These are phyloP conservation scores for Chalaropsis thielavioides DNA, from an alignment of 2,329 filamentous ascomycete genomes.

Conservation along the genomic window DNA sequence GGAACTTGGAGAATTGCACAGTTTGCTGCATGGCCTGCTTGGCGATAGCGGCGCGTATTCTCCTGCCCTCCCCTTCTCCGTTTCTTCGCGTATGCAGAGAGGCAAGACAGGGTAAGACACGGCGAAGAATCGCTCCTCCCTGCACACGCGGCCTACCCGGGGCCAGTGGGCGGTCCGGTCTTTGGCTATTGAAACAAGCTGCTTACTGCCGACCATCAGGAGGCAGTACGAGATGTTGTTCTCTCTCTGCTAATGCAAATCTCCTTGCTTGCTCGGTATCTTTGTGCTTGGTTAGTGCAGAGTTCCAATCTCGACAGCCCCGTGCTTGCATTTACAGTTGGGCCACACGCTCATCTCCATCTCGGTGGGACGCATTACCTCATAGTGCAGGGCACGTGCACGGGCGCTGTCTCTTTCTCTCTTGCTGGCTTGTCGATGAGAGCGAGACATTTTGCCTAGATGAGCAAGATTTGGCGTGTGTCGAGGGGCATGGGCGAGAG, in stretches of 20 bases:
- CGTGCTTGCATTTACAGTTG: not conserved
- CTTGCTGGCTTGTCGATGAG: not conserved
- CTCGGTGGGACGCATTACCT: slow-evolving; percentile 2
- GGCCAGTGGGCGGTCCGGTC: not conserved
- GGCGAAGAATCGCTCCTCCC: not conserved
- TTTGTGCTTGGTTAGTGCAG: not conserved
- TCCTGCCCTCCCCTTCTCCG: not conserved
- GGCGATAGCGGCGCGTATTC: not conserved
- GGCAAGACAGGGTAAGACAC: too few species aligned
- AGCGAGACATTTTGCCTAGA: not conserved
- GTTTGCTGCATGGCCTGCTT: not conserved
- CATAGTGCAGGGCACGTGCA: slow-evolving; percentile 2
- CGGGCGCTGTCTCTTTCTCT: not conserved
- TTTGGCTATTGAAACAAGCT: not conserved
- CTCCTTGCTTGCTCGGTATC: not conserved
- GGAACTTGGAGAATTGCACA: too few species aligned
- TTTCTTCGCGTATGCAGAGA: not conserved
- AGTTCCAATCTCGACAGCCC: not conserved
- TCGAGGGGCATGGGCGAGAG: not conserved
- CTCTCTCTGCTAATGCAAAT: not conserved
- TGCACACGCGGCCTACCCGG: not conserved
- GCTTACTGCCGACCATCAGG: not conserved
- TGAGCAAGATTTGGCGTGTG: slow-evolving; percentile 1
- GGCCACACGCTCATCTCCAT: slow-evolving; percentile 1
- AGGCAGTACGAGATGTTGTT: not conserved